A percentile compares a stretch with the other conserved stretches of the same genome.
phyloP scores from a whole-genome alignment of 108 stramenopile genomes.

The Stephanodiscus triporus region DNA sequence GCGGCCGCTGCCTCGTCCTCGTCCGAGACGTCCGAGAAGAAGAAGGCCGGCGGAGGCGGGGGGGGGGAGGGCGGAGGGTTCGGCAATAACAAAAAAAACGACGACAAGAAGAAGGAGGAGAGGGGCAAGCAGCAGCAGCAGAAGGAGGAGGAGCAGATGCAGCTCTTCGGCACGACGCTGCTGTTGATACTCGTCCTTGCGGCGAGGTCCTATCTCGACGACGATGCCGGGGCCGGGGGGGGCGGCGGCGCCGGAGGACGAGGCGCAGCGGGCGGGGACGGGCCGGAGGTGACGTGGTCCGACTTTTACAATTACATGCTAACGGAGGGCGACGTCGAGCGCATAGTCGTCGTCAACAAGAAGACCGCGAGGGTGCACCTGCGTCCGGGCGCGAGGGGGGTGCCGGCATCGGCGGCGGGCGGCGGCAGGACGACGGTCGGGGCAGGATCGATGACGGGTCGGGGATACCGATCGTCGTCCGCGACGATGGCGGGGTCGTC shows the following conservation, averaged over 20 bases:
- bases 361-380: constrained; percentile 82
- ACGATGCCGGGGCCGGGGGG: constrained; percentile 34
- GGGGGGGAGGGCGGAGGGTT: constrained; percentile 11
- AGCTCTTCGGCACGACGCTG: constrained; percentile 54
- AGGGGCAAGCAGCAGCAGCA: constrained; percentile 46
- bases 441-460: not conserved
- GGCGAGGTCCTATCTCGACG: constrained; percentile 56
- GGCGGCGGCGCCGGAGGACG: constrained; percentile 3
- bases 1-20: constrained; percentile 4
- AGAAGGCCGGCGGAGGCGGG: not conserved
- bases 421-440: not conserved
- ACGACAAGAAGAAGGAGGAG: constrained; percentile 38
- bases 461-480: not conserved
- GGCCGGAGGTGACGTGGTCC: constrained; percentile 87
- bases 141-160: constrained; percentile 58
- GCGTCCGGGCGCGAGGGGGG: constrained; percentile 52
- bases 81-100: constrained; percentile 46
- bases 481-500: too few relatives aligned
- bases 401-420: constrained; percentile 36
- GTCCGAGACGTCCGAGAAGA: not conserved
- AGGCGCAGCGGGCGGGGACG: constrained; percentile 49
- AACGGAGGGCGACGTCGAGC: constrained; percentile 86
- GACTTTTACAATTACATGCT: constrained; percentile 87
- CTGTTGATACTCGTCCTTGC: constrained; percentile 65
- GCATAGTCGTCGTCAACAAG: constrained; percentile 90